phyloP scores from a whole-genome alignment of 805 yeast genomes.

The Candida wancherniae region DNA sequence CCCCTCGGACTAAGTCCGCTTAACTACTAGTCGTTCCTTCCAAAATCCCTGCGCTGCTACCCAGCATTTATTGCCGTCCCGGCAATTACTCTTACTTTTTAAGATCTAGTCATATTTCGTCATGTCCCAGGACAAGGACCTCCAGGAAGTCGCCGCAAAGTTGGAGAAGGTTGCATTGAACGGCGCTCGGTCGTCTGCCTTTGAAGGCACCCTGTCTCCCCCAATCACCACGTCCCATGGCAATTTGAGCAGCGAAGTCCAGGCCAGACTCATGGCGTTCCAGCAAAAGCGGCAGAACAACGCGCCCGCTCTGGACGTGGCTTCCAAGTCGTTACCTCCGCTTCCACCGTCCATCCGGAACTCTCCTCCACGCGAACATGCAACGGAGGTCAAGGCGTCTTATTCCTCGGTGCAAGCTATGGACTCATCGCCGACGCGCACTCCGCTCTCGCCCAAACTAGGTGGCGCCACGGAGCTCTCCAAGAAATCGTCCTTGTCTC shows the following conservation, averaged over 20 bases:
- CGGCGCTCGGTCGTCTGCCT: conserved; percentile 12
- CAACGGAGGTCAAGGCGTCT: conserved; percentile 7
- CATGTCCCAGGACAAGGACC: conserved; percentile 12
- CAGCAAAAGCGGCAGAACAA: conserved; percentile 61
- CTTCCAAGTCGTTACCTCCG: conserved; percentile 14
- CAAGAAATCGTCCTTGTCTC: conserved; percentile 45
- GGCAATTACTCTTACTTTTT: too few species aligned
- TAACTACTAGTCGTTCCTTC: too few species aligned
- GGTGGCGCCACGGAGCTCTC: conserved; percentile 15
- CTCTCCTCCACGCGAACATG: conserved; percentile 2
- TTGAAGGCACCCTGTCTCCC: conserved; percentile 16
- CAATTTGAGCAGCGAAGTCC: conserved; percentile 63
- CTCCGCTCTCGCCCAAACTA: conserved; percentile 2
- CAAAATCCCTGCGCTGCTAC: too few species aligned
- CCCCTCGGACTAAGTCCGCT: neutral
- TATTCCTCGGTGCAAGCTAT: conserved; percentile 7
- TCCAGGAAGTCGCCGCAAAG: conserved; percentile 11
- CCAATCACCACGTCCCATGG: conserved; percentile 18
- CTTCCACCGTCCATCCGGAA: conserved; percentile 13
- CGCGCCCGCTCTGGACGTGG: too few species aligned
- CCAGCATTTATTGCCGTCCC: too few species aligned
- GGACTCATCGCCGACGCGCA: conserved; percentile 1
- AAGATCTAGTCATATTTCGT: neutral
- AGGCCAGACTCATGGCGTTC: conserved; percentile 81
- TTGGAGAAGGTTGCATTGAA: conserved; percentile 12